Base-by-base conservation (phyloP, 257 asterid genomes). In the Anisodus acutangulus region DNA sequence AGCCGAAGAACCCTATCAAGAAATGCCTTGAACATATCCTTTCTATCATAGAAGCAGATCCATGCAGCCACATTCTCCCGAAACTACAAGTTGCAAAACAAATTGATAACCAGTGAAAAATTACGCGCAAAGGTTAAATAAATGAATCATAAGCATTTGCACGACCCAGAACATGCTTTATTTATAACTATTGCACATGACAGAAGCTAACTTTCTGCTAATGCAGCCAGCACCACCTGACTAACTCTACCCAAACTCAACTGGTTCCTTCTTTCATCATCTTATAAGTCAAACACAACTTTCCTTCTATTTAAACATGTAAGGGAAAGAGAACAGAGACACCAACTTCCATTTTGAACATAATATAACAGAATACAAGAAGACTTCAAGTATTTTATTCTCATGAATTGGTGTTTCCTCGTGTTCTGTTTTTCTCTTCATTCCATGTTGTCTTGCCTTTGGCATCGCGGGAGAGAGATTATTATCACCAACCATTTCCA, bases 11-110 rank as follows among this genome's bases (percentile, higher is more conserved):
- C 97, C 90, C 95, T 93, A 86, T 94, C 98, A 78, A 94, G 94
- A 87, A 96, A 96, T 88, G 95, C 91, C 91, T 88, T 90, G 88
- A 96, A 94, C 93, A 87, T 87, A 83, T 93, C 98, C 87, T 91
- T 92, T 81, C 88, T 88, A 80, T 93, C 88, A 86, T 94, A 90
- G 88, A 96, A 96, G 91, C 98, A 96, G 82, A 89, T 88, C 99
- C 99, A 96, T 63, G 98, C 98, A 84, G 98, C 97, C 87, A 96
- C 98, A 82, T 94, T 96, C 91, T 96, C 99, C 86, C 99, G 95
- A 87, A 96, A 96, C 99, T 96, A 97, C 93, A 90, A 88, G 83
- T 70, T 85, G 59, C 85, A 89, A 74, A 78, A 37, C 9, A 12
- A 11, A 78, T 6, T 2, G 13, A 45, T 26, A 53, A 26, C 58